Evolutionary conservation across 257 asterid species (phyloP).

Genomic region (Datura wrightii): DNA sequence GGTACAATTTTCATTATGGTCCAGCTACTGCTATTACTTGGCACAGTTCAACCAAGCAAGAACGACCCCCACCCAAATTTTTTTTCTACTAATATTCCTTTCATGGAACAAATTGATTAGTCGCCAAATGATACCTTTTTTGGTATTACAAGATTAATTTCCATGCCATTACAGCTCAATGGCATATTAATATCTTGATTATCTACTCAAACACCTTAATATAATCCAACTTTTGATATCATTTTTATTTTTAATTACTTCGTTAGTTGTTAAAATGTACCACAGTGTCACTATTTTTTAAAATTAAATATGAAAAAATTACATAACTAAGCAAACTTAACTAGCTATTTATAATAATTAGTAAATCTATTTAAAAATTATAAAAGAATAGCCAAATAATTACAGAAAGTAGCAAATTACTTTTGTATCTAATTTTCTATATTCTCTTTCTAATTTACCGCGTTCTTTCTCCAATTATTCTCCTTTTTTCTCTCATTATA

Average conservation of each 20-base stretch:
- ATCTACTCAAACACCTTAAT: neutral
- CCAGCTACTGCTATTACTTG: constrained; percentile 5
- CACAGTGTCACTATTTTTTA: neutral
- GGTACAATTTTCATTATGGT: constrained; percentile 28
- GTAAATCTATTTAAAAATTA: too few species aligned
- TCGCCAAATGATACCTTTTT: neutral
- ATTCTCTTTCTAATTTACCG: too few species aligned
- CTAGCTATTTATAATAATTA: too few species aligned
- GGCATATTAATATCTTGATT: neutral
- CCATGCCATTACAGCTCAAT: constrained; percentile 6
- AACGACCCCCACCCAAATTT: neutral
- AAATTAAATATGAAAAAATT: neutral
- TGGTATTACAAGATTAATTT: neutral
- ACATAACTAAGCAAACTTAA: too few species aligned
- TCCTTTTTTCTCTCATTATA: too few species aligned
- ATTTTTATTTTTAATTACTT: neutral
- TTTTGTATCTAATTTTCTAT: too few species aligned
- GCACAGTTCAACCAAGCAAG: neutral
- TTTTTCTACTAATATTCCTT: neutral
- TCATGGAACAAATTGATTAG: neutral
- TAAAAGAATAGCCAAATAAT: too few species aligned
- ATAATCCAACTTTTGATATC: constrained; percentile 14
- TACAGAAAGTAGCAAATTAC: too few species aligned
- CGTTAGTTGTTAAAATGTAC: neutral
- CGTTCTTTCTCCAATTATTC: too few species aligned